These are phyloP conservation scores for Dendryphion nanum DNA, from an alignment of 2,329 filamentous ascomycete species.

Conservation along the genomic window DNA sequence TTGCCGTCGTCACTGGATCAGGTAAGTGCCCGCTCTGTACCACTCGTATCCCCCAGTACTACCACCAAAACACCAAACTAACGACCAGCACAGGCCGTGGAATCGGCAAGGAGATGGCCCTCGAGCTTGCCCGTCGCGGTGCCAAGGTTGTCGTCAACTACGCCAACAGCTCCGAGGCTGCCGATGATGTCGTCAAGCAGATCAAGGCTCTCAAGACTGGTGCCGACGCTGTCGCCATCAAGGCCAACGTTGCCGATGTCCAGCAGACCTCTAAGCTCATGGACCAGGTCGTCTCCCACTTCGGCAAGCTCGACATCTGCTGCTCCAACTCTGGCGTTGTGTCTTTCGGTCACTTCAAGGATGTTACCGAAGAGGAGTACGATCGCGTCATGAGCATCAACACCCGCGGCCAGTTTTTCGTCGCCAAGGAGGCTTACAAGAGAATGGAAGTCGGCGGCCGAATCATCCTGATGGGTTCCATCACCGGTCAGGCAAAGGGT, in stretches of 20 bases:
- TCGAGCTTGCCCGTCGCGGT: slow-evolving; percentile 63
- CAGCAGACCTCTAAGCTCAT: slow-evolving; percentile 63
- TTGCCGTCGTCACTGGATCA: slow-evolving; percentile 54
- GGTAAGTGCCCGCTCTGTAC: slow-evolving; percentile 31
- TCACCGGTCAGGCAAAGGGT: slow-evolving; percentile 57
- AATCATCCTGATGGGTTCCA: slow-evolving; percentile 57
- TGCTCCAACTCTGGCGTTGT: slow-evolving; percentile 66
- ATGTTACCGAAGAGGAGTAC: slow-evolving; percentile 55
- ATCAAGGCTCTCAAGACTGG: slow-evolving; percentile 63
- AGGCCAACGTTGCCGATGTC: slow-evolving; percentile 67
- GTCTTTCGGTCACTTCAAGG: slow-evolving; percentile 54
- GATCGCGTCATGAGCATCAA: slow-evolving; percentile 62
- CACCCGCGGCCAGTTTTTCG: slow-evolving; percentile 64
- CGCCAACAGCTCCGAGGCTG: slow-evolving; percentile 63
- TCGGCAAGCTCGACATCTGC: slow-evolving; percentile 68
- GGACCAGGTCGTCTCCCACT: slow-evolving; percentile 60
- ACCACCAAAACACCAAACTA: too few relatives aligned
- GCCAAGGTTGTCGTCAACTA: slow-evolving; percentile 68
- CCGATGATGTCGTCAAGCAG: slow-evolving; percentile 63
- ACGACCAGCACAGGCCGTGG: slow-evolving; percentile 54
- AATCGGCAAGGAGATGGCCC: slow-evolving; percentile 65
- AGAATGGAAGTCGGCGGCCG: slow-evolving; percentile 51
- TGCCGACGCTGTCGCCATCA: slow-evolving; percentile 61
- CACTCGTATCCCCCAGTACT: too few relatives aligned
- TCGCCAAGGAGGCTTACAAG: slow-evolving; percentile 57